These are phyloP conservation scores for Canna indica DNA, from an alignment of 176 grass and related monocot species.

Conservation along the genomic window DNA sequence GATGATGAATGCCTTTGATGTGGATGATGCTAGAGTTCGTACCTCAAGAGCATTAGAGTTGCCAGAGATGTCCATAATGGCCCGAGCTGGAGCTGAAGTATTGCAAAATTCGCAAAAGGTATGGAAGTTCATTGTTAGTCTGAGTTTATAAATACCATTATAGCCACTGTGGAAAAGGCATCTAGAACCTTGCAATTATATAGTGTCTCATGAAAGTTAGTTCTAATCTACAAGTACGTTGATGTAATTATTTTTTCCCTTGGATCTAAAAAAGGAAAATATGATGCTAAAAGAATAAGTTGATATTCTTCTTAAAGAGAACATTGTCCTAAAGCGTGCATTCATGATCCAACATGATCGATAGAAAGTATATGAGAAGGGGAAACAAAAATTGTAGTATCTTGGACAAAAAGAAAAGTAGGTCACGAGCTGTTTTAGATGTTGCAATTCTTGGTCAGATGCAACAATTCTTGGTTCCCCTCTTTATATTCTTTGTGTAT, in stretches of 20 bases:
- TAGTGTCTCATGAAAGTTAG: too few species aligned
- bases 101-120: slow-evolving; percentile 21
- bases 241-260: background rate
- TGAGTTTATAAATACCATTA: too few species aligned
- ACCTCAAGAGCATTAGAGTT: slow-evolving; percentile 23
- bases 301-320: slow-evolving; percentile 38
- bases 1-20: slow-evolving; percentile 20
- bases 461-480: too few species aligned
- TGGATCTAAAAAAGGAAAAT: slow-evolving; percentile 32
- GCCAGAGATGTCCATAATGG: slow-evolving; percentile 26
- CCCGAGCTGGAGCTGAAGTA: slow-evolving; percentile 5
- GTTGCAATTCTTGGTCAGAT: too few species aligned
- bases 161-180: too few species aligned
- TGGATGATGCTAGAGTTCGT: slow-evolving; percentile 23
- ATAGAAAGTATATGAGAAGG: slow-evolving; percentile 48
- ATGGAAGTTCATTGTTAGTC: background rate
- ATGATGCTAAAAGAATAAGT: slow-evolving; percentile 49
- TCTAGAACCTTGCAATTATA: too few species aligned
- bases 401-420: slow-evolving; percentile 62
- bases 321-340: slow-evolving; percentile 62
- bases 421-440: too few species aligned
- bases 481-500: too few species aligned
- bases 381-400: slow-evolving; percentile 41
- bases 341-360: slow-evolving; percentile 66
- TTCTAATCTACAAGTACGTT: too few species aligned